Evolutionary conservation across 192 early-diverging fungal genomes (phyloP).

Genomic region (Polychytrium aggregatum): DNA sequence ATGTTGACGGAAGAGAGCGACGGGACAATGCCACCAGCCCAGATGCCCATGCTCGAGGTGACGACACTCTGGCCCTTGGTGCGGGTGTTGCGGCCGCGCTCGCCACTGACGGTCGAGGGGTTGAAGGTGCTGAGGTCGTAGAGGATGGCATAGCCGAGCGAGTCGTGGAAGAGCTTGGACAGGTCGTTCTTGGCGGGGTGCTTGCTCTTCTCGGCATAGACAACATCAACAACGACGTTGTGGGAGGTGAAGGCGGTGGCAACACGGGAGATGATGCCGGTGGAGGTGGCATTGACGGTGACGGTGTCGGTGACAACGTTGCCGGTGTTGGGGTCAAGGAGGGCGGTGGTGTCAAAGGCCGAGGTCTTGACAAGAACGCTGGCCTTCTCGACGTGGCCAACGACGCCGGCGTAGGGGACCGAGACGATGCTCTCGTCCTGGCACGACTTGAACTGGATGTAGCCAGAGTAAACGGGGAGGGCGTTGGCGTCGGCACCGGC

Average conservation of each 20-base stretch:
- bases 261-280: not conserved
- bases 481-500: not conserved
- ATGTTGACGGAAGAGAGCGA: not conserved
- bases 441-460: constrained; percentile 9
- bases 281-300: constrained; percentile 7
- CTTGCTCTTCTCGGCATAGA: not conserved
- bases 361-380: constrained; percentile 4
- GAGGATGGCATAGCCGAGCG: not conserved
- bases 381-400: constrained; percentile 9
- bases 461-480: constrained; percentile 22
- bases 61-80: not conserved
- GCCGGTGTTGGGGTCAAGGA: not conserved
- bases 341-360: not conserved
- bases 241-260: constrained; percentile 9
- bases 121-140: not conserved
- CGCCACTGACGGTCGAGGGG: no score
- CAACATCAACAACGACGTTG: constrained; percentile 3
- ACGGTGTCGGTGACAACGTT: constrained; percentile 1
- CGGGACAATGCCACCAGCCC: constrained; percentile 2
- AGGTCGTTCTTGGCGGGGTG: not conserved
- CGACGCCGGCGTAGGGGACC: constrained; percentile 18
- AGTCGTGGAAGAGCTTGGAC: constrained; percentile 1
- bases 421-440: constrained; percentile 2
- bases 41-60: not conserved
- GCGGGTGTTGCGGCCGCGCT: constrained; percentile 5